Evolutionary conservation across 2,329 filamentous ascomycete genomes (phyloP).

Genomic region (Domatiomyces globalis): DNA sequence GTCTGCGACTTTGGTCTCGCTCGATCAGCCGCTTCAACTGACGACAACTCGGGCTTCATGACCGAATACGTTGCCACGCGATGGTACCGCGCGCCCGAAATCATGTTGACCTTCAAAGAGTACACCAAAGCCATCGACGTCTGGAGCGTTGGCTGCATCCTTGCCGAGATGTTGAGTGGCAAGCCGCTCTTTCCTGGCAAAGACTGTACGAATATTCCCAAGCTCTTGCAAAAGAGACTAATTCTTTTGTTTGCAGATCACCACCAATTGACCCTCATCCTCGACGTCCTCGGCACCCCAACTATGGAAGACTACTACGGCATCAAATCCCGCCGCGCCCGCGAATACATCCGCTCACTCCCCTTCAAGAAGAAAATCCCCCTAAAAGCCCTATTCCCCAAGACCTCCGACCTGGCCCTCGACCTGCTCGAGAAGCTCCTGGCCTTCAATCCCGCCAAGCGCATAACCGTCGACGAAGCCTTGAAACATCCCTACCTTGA

Average conservation of each 20-base stretch:
- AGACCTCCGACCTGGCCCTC: conserved; percentile 92
- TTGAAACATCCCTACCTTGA: conserved; percentile 96
- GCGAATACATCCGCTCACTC: conserved; percentile 94
- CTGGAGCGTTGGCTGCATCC: conserved; percentile 95
- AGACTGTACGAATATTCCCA: conserved; percentile 56
- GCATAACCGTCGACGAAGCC: conserved; percentile 94
- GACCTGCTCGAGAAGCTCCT: conserved; percentile 91
- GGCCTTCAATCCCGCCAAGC: conserved; percentile 96
- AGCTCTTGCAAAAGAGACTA: conserved; percentile 1
- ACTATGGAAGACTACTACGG: conserved; percentile 99
- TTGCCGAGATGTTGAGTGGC: conserved; percentile 96
- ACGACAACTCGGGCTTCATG: conserved; percentile 99
- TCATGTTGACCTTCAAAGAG: conserved; percentile 99
- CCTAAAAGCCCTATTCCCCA: conserved; percentile 92
- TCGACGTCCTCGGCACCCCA: conserved; percentile 92
- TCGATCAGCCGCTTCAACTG: conserved; percentile 85
- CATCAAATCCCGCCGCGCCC: conserved; percentile 92
- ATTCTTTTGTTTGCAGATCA: conserved; percentile 51
- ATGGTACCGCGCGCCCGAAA: conserved; percentile 98
- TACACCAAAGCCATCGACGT: conserved; percentile 99
- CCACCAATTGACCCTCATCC: conserved; percentile 90
- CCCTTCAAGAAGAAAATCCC: conserved; percentile 99
- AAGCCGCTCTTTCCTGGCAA: conserved; percentile 98
- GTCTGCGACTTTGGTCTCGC: conserved; percentile 97
- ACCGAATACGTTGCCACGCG: conserved; percentile 98